Conservation (phyloP, 2,329 filamentous ascomycete genomes). For the Talaromyces sp. region DNA sequence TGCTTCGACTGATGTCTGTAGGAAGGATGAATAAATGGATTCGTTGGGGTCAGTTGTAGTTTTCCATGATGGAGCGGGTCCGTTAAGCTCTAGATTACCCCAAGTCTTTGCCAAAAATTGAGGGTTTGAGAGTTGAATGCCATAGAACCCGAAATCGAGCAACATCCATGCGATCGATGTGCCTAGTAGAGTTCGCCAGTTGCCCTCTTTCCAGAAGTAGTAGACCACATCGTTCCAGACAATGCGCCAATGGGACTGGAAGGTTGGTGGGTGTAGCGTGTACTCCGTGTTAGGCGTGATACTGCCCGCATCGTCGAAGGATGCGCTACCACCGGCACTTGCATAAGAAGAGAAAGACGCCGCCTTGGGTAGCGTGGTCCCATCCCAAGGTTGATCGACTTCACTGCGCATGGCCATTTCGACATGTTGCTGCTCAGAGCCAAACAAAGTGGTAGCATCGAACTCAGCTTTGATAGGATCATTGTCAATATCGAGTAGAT, state of each 20-base stretch:
- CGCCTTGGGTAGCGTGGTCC: slow-evolving; percentile 3
- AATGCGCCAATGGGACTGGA: slow-evolving; percentile 44
- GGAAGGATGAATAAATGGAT: slow-evolving; percentile 43
- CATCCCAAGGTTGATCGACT: slow-evolving; percentile 20
- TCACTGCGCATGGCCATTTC: slow-evolving; percentile 21
- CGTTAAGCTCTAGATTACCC: slow-evolving; percentile 34
- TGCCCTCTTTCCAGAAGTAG: slow-evolving; percentile 45
- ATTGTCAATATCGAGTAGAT: slow-evolving; percentile 64
- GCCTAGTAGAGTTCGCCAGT: slow-evolving; percentile 45
- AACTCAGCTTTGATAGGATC: slow-evolving; percentile 59
- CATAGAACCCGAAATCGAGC: slow-evolving; percentile 59
- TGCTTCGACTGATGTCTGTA: slow-evolving; percentile 39
- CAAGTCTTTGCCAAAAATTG: slow-evolving; percentile 45
- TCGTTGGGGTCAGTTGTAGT: slow-evolving; percentile 40
- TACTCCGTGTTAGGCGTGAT: slow-evolving; percentile 26
- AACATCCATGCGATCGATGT: slow-evolving; percentile 56
- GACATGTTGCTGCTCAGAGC: slow-evolving; percentile 28
- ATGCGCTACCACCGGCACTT: slow-evolving; percentile 8
- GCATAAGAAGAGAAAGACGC: slow-evolving; percentile 16
- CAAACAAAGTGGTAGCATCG: slow-evolving; percentile 61
- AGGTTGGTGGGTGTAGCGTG: slow-evolving; percentile 36
- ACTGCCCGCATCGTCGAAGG: slow-evolving; percentile 12
- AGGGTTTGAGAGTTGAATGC: slow-evolving; percentile 50
- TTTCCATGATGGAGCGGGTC: slow-evolving; percentile 35
- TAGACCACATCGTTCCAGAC: slow-evolving; percentile 40